Percentiles rank a stretch among this genome's conserved stretches.
Evolutionary conservation across 2,329 filamentous ascomycete genomes (phyloP).

Genomic region (Talaromyces sp.): DNA sequence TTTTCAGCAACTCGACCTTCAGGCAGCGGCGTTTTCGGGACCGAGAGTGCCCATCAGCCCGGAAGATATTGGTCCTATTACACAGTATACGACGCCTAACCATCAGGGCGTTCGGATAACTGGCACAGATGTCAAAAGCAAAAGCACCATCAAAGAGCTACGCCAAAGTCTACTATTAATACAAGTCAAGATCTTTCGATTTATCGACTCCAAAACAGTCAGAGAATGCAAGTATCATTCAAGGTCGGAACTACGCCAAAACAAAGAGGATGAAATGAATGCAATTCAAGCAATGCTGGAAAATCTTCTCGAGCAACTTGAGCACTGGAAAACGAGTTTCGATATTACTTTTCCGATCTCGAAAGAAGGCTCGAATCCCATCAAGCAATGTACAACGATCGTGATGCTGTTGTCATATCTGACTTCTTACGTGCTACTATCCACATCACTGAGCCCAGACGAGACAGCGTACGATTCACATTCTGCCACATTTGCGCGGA

Average conservation of each 20-base stretch:
- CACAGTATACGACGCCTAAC: background rate
- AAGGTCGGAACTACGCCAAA: background rate
- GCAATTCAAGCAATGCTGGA: background rate
- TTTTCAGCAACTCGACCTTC: slow-evolving; percentile 4
- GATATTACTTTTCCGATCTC: background rate
- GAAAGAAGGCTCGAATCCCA: background rate
- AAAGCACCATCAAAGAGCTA: background rate
- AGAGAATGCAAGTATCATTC: background rate
- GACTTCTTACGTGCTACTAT: background rate
- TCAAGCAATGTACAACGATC: background rate
- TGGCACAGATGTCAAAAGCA: too few species aligned
- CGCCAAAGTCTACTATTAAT: background rate
- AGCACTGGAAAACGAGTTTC: background rate
- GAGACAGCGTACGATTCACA: slow-evolving; percentile 2
- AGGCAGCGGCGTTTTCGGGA: background rate
- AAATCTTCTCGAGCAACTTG: background rate
- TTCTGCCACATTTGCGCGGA: background rate
- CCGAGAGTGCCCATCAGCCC: background rate
- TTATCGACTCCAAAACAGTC: background rate
- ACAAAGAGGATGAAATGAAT: background rate
- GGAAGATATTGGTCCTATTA: background rate
- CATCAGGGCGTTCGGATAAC: background rate
- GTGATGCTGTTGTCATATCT: background rate
- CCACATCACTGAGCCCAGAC: background rate
- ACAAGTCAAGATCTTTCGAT: background rate